Base-by-base conservation (phyloP, 306 rosid genomes). In the Carpinus fangiana region DNA sequence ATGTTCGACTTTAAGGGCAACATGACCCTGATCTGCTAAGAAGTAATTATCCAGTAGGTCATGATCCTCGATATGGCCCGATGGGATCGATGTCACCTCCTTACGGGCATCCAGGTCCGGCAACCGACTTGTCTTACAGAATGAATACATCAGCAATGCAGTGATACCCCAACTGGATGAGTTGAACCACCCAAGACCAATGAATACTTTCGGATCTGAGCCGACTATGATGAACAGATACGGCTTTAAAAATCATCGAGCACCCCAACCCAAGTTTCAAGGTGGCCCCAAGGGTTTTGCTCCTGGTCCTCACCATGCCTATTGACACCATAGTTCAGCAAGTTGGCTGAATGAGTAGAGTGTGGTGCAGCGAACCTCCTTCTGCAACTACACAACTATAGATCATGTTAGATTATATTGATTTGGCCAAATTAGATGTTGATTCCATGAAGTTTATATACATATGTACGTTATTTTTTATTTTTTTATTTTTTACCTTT, bases 131-230 rank as follows among this genome's bases (percentile, higher is more conserved):
- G 14, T 67, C 89, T 60, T 87, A 80, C 81, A 51, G 74, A 73
- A 90, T 21, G 68, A 78, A 60, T 72, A 76, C 79, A 11, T 85
- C 97, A 12, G 81, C 89, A 41, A 90, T 82, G 88, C 87, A 85
- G 50, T 90, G 88, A 54, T 91, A 6, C 92, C 97, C 55, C 89
- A 87, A 65, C 36, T 91, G 20, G 92, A 93, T 70, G 92, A 87
- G 73, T 41, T 85, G 48, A 93, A 88, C 88, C 83, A 78, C 77
- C 17, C 21, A 7, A 75, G 89, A 73, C 61, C 61, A n/a, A 65
- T 75, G 70, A 81, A 80, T 43, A 67, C 81, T 79, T 48, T 84
- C 20, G 85, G 88, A 7, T 51, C 79, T 46, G 89, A 61, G 34
- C 82, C 70, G 14, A 86, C 80, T 54, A 41, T 51, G 55, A 66